phyloP scores from a whole-genome alignment of 2,329 filamentous ascomycete species.

The Myriosclerotinia scirpicola region DNA sequence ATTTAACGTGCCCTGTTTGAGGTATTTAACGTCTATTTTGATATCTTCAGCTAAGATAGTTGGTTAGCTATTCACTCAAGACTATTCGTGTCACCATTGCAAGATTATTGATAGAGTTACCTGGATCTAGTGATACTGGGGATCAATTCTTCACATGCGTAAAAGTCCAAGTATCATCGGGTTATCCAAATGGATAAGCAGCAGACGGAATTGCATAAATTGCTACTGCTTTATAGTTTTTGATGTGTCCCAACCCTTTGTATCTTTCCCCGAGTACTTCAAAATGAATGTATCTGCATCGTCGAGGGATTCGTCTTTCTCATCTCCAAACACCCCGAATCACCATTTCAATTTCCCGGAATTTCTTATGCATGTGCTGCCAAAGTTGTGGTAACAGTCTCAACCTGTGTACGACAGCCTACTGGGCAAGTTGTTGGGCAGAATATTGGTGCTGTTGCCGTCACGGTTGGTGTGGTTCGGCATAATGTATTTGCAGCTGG shows the following conservation, averaged over 20 bases:
- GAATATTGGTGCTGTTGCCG: constrained; percentile 24
- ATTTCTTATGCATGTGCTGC: background rate
- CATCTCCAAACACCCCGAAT: background rate
- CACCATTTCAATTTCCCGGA: background rate
- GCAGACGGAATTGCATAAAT: background rate
- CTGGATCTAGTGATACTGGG: background rate
- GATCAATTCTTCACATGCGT: background rate
- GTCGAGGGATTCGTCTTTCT: too few species aligned
- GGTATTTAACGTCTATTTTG: background rate
- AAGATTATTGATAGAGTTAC: background rate
- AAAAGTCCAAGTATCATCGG: background rate
- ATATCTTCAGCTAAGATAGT: background rate
- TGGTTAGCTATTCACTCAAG: background rate
- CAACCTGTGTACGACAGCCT: constrained; percentile 25
- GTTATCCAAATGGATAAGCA: background rate
- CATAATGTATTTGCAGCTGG: constrained; percentile 27
- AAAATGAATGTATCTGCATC: background rate
- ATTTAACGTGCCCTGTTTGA: too few species aligned
- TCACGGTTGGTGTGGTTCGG: constrained; percentile 32
- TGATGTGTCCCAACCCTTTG: background rate
- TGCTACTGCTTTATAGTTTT: background rate
- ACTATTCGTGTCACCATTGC: background rate
- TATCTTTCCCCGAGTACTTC: background rate
- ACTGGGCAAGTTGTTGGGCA: constrained; percentile 28
- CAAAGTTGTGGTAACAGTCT: constrained; percentile 26